Percentiles rank a stretch among this genome's conserved stretches.
phyloP scores from a whole-genome alignment of 495 filamentous ascomycete species.

The Chaetomium tenue region DNA sequence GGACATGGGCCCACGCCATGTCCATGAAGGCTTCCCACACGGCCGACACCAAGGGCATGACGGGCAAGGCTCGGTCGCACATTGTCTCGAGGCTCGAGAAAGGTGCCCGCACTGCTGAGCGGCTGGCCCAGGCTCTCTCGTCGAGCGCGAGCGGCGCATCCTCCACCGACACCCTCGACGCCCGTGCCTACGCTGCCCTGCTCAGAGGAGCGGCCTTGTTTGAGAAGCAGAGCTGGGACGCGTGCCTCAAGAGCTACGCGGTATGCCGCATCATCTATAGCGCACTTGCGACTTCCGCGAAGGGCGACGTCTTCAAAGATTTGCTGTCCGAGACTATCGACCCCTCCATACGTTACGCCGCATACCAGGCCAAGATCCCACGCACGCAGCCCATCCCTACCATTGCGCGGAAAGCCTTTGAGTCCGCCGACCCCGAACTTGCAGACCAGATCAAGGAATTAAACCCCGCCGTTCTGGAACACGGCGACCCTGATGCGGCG shows the following conservation, averaged over 20 bases:
- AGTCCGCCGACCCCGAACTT: constrained; percentile 58
- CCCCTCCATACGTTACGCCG: constrained; percentile 89
- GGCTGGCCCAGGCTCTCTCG: constrained; percentile 64
- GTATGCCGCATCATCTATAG: constrained; percentile 79
- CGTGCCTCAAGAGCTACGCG: constrained; percentile 71
- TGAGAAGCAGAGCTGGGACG: constrained; percentile 83
- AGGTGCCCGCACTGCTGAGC: constrained; percentile 64
- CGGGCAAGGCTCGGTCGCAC: constrained; percentile 76
- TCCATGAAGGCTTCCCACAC: constrained; percentile 82
- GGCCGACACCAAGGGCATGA: constrained; percentile 71
- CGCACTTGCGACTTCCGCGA: constrained; percentile 56
- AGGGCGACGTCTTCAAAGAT: constrained; percentile 77
- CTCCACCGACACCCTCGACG: constrained; percentile 75
- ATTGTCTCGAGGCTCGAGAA: constrained; percentile 85
- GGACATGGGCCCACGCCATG: constrained; percentile 97
- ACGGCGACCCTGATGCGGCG: constrained; percentile 59
- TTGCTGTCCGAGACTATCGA: constrained; percentile 82
- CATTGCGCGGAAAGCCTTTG: constrained; percentile 74
- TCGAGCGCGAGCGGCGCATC: constrained; percentile 58
- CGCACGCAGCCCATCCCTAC: constrained; percentile 75
- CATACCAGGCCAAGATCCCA: constrained; percentile 83
- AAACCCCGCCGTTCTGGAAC: constrained; percentile 66
- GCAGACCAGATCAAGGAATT: constrained; percentile 66
- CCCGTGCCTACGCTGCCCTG: constrained; percentile 74
- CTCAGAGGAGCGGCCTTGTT: constrained; percentile 72